phyloP scores from a whole-genome alignment of 2,329 filamentous ascomycete genomes.

The Calonectria pseudoreteaudii region DNA sequence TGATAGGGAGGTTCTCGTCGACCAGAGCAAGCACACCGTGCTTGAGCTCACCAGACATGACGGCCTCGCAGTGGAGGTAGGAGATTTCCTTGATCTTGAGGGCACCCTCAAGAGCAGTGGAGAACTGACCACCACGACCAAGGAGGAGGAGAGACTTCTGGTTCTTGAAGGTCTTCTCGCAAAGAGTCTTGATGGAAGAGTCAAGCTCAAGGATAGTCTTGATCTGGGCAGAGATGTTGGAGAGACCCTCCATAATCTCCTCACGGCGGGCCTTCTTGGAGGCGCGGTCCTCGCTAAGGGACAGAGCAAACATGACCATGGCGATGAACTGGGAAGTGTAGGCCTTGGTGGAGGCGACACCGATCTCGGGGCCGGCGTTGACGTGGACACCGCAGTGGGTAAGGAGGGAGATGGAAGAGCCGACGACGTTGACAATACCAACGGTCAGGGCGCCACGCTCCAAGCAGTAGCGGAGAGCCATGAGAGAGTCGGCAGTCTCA shows the following conservation, averaged over 20 bases:
- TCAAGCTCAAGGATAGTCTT: slow-evolving; percentile 91
- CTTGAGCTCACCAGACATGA: slow-evolving; percentile 99
- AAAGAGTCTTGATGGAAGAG: slow-evolving; percentile 93
- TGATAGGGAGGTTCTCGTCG: slow-evolving; percentile 98
- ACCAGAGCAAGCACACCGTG: slow-evolving; percentile 97
- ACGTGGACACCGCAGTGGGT: slow-evolving; percentile 99
- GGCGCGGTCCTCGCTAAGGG: slow-evolving; percentile 93
- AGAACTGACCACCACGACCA: slow-evolving; percentile 95
- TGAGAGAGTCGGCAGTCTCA: slow-evolving; percentile 96
- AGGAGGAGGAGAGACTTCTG: slow-evolving; percentile 96
- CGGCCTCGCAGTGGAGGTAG: slow-evolving; percentile 98
- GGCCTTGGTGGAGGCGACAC: slow-evolving; percentile 98
- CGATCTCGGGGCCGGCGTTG: slow-evolving; percentile 98
- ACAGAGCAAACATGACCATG: slow-evolving; percentile 99
- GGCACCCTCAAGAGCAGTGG: slow-evolving; percentile 95
- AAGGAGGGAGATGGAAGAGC: slow-evolving; percentile 97
- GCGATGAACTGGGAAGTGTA: slow-evolving; percentile 99
- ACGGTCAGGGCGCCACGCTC: slow-evolving; percentile 97
- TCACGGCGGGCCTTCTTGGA: slow-evolving; percentile 92
- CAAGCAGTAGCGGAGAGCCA: slow-evolving; percentile 97
- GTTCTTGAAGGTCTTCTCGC: slow-evolving; percentile 92
- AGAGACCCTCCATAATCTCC: slow-evolving; percentile 95
- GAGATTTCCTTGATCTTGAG: slow-evolving; percentile 99
- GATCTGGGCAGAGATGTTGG: slow-evolving; percentile 90
- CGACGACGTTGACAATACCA: slow-evolving; percentile 98